phyloP scores from a whole-genome alignment of 2,329 filamentous ascomycete species.

The Fusarium nelsonii region DNA sequence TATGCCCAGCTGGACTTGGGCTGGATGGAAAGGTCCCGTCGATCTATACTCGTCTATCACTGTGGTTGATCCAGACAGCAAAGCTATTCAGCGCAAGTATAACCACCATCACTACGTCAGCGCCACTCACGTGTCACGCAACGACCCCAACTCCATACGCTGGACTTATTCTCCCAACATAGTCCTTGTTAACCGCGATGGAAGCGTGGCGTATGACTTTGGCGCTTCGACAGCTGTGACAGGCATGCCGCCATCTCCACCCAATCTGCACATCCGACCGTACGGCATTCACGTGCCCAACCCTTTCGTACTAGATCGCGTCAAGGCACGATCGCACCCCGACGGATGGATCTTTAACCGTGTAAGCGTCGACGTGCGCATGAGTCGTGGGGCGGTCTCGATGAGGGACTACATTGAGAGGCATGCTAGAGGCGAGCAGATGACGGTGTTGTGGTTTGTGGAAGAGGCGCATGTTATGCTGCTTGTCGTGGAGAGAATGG shows the following conservation, averaged over 20 bases:
- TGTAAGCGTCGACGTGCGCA: slow-evolving; percentile 51
- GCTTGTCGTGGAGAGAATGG: slow-evolving; percentile 50
- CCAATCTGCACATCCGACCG: slow-evolving; percentile 42
- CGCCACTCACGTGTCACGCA: slow-evolving; percentile 52
- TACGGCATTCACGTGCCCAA: slow-evolving; percentile 52
- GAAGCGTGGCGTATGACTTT: slow-evolving; percentile 52
- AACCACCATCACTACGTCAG: slow-evolving; percentile 54
- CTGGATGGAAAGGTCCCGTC: slow-evolving; percentile 53
- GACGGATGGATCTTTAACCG: slow-evolving; percentile 54
- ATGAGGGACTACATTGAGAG: slow-evolving; percentile 53
- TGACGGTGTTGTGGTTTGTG: slow-evolving; percentile 54
- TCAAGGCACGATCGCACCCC: slow-evolving; percentile 51
- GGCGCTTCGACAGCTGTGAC: slow-evolving; percentile 17
- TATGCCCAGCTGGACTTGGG: slow-evolving; percentile 55
- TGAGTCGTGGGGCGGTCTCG: slow-evolving; percentile 47
- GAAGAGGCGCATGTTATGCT: slow-evolving; percentile 53
- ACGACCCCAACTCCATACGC: slow-evolving; percentile 48
- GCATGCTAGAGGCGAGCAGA: slow-evolving; percentile 53
- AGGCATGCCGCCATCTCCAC: slow-evolving; percentile 38
- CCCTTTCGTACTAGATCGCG: slow-evolving; percentile 51
- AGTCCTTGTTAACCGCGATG: slow-evolving; percentile 47
- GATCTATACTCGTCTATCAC: slow-evolving; percentile 52
- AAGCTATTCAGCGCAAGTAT: slow-evolving; percentile 48
- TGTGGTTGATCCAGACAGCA: slow-evolving; percentile 50
- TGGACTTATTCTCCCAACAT: slow-evolving; percentile 55